A percentile compares a stretch with the other conserved stretches of the same genome.
phyloP scores from a whole-genome alignment of 1,284 basidiomycete species.

The Rhodotorula sp. region DNA sequence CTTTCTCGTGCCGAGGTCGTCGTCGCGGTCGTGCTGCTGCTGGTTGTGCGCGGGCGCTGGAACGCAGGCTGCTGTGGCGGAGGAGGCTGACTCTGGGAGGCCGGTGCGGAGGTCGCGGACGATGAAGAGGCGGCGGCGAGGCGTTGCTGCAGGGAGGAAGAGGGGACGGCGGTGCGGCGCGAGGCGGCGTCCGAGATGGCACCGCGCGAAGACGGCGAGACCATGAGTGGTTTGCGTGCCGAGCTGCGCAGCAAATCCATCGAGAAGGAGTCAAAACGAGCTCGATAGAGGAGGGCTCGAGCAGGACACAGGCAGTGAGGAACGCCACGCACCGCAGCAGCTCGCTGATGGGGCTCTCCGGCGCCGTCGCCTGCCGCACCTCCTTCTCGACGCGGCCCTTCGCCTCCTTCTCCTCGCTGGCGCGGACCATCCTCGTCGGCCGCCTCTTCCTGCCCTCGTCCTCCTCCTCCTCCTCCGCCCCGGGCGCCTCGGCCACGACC shows the following conservation, averaged over 20 bases:
- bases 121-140: constrained; percentile 2
- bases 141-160: constrained; percentile 17
- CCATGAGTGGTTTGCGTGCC: constrained; percentile 44
- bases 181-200: constrained; percentile 6
- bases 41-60: constrained; percentile 6
- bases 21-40: not conserved
- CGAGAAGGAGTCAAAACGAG: not conserved
- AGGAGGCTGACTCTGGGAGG: constrained; percentile 1
- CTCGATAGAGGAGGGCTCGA: no score
- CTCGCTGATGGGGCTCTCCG: constrained; percentile 89
- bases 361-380: constrained; percentile 92
- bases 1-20: not conserved
- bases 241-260: not conserved
- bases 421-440: constrained; percentile 24
- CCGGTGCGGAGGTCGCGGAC: not conserved
- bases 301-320: not conserved
- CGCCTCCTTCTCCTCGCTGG: constrained; percentile 45
- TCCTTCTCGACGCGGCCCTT: constrained; percentile 68
- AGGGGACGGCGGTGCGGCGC: not conserved
- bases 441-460: not conserved
- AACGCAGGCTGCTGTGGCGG: constrained; percentile 11
- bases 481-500: constrained; percentile 36
- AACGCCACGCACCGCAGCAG: constrained; percentile 60
- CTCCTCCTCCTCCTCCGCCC: constrained; percentile 11
- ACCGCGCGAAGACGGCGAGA: constrained; percentile 55